Percentiles rank a stretch among this genome's conserved stretches.
Evolutionary conservation across 768 basidiomycete genomes (phyloP).

Genomic region (Gymnopilus junonius): DNA sequence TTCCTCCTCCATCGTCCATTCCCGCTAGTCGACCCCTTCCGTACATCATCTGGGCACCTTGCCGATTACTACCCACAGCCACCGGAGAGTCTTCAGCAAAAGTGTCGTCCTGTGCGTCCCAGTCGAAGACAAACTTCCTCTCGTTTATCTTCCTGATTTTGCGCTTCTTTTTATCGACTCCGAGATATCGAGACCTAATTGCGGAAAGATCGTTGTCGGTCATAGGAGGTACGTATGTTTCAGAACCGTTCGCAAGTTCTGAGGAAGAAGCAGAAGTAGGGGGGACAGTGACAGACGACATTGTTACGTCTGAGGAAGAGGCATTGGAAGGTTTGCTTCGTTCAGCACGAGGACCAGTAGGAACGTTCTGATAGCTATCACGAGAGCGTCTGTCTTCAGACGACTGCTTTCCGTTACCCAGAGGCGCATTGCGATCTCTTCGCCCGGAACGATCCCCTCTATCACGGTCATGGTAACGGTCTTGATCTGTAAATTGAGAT

Average conservation of each 20-base stretch:
- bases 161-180: constrained; percentile 92
- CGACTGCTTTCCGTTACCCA: constrained; percentile 43
- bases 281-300: constrained; percentile 46
- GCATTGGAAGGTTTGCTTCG: constrained; percentile 51
- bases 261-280: constrained; percentile 46
- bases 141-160: constrained; percentile 95
- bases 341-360: constrained; percentile 85
- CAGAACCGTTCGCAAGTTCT: constrained; percentile 35
- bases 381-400: constrained; percentile 38
- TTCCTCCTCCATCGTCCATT: constrained; percentile 78
- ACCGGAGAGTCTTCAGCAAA: constrained; percentile 77
- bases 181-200: constrained; percentile 92
- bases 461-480: constrained; percentile 48
- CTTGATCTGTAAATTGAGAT: constrained; percentile 47
- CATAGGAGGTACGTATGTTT: constrained; percentile 64
- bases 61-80: constrained; percentile 70
- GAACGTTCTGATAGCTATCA: constrained; percentile 67
- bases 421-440: constrained; percentile 45
- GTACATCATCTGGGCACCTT: constrained; percentile 89
- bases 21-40: constrained; percentile 84
- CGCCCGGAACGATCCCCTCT: constrained; percentile 41
- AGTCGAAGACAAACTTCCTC: constrained; percentile 98
- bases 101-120: constrained; percentile 97
- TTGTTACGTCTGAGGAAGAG: constrained; percentile 32
- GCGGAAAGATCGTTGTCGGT: constrained; percentile 79